Conservation (phyloP, 768 basidiomycete genomes). For the Hericium alpestre region DNA sequence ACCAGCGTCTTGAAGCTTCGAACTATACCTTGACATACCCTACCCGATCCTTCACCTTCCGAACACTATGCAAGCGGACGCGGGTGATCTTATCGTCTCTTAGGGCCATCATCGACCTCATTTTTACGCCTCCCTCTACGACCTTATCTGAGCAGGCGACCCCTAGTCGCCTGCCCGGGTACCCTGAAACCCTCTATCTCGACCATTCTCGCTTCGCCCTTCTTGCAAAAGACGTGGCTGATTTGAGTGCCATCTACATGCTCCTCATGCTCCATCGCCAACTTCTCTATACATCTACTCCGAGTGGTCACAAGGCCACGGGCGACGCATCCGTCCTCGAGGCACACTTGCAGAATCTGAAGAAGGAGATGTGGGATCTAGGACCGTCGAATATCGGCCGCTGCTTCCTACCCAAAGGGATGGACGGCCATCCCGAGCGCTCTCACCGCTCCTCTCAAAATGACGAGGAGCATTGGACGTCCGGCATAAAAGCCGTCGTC, state of each 20-base stretch:
- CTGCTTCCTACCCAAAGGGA: conserved; percentile 32
- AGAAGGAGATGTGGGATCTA: conserved; percentile 66
- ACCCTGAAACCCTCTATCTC: conserved; percentile 74
- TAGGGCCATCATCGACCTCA: conserved; percentile 52
- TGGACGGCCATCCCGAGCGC: conserved; percentile 2
- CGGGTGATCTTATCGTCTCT: conserved; percentile 23
- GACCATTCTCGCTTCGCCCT: conserved; percentile 60
- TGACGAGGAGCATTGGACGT: conserved; percentile 35
- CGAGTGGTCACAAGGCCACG: conserved; percentile 19
- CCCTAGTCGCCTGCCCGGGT: conserved; percentile 27
- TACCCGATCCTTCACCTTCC: conserved; percentile 30
- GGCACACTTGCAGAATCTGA: conserved; percentile 46
- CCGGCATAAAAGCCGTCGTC: conserved; percentile 29
- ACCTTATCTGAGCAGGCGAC: conserved; percentile 11
- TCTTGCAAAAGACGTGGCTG: conserved; percentile 63
- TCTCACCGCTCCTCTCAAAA: conserved; percentile 8
- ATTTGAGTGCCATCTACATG: conserved; percentile 69
- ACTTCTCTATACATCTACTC: conserved; percentile 41
- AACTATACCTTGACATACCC: conserved; percentile 22
- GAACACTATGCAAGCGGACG: conserved; percentile 11
- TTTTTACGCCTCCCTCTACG: conserved; percentile 43
- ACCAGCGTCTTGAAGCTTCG: conserved; percentile 6
- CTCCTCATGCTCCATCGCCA: conserved; percentile 74
- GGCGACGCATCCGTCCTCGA: conserved; percentile 35
- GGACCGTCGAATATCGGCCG: conserved; percentile 51